A percentile compares a stretch with the other conserved stretches of the same genome.
Evolutionary conservation across 108 stramenopile genomes (phyloP).

Genomic region (Cafeteria roenbergensis): DNA sequence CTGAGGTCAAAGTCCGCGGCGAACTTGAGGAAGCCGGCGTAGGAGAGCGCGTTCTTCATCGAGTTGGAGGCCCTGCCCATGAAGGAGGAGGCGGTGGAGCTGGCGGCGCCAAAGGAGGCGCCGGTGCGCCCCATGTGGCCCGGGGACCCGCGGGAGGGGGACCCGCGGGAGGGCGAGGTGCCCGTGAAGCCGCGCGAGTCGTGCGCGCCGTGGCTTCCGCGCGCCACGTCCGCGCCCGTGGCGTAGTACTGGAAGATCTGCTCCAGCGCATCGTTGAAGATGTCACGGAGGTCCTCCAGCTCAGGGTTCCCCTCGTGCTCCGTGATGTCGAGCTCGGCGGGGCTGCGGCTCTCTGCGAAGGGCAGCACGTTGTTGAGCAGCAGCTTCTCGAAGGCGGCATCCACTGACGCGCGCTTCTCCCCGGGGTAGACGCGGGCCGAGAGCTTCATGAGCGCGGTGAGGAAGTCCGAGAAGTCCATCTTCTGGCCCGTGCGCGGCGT

Average conservation of each 20-base stretch:
- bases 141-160: neutral
- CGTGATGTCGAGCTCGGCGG: slow-evolving; percentile 1
- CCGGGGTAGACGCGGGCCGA: slow-evolving; percentile 22
- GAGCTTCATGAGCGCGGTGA: slow-evolving; percentile 33
- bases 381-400: slow-evolving; percentile 28
- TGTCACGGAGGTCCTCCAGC: slow-evolving; percentile 23
- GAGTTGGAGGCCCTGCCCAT: slow-evolving; percentile 17
- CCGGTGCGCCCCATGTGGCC: neutral
- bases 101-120: neutral
- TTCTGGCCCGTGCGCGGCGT: slow-evolving; percentile 12
- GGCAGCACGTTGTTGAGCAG: slow-evolving; percentile 47
- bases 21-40: slow-evolving; percentile 36
- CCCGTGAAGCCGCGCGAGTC: slow-evolving; percentile 5
- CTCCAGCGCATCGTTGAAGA: slow-evolving; percentile 26
- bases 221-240: neutral
- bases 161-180: slow-evolving; percentile 15
- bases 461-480: slow-evolving; percentile 35
- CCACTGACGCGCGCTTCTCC: neutral
- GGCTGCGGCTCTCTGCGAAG: slow-evolving; percentile 29
- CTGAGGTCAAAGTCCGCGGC: slow-evolving; percentile 38
- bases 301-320: slow-evolving; percentile 21
- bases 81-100: neutral
- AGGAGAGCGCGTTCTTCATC: slow-evolving; percentile 34
- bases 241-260: slow-evolving; percentile 34
- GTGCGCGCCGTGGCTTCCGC: neutral